Conservation (phyloP, 805 yeast species). For the Ogataea allantospora region DNA sequence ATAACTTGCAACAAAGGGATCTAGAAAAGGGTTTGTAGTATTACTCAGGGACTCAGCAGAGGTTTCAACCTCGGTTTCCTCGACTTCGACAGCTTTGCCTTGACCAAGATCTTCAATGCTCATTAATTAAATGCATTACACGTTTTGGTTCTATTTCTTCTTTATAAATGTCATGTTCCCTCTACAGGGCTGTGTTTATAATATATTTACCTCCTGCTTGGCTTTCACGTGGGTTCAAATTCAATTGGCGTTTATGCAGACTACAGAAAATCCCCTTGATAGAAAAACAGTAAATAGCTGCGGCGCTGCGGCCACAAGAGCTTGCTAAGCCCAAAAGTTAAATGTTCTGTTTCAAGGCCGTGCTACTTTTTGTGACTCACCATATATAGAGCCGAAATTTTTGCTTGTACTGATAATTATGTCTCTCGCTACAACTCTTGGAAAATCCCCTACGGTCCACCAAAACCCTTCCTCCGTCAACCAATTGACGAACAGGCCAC, state of each 20-base stretch:
- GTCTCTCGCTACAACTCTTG: slow-evolving; percentile 1
- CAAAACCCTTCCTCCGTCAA: not conserved
- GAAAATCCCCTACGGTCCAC: not conserved
- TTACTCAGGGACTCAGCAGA: slow-evolving; percentile 2
- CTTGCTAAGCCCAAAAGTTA: not conserved
- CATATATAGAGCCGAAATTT: not conserved
- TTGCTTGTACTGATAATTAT: not conserved
- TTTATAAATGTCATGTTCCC: no score
- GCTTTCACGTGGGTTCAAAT: slow-evolving; percentile 1
- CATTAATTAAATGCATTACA: not conserved
- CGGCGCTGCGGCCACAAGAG: slow-evolving; percentile 1
- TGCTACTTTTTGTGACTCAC: slow-evolving; percentile 6
- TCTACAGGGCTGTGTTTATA: not conserved
- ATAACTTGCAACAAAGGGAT: slow-evolving; percentile 34
- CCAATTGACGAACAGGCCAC: not conserved
- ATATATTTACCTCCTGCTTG: not conserved
- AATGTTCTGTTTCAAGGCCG: slow-evolving; percentile 11
- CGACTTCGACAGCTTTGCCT: not conserved
- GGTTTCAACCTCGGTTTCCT: not conserved
- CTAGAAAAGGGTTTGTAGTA: slow-evolving; percentile 23
- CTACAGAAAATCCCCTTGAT: slow-evolving; percentile 1
- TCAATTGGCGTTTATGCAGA: slow-evolving; percentile 1
- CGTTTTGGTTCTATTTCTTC: no score
- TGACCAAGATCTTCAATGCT: not conserved
- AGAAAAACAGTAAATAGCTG: not conserved